phyloP scores from a whole-genome alignment of 139 green algal species.

The Chlamydomonas sphaeroides region DNA sequence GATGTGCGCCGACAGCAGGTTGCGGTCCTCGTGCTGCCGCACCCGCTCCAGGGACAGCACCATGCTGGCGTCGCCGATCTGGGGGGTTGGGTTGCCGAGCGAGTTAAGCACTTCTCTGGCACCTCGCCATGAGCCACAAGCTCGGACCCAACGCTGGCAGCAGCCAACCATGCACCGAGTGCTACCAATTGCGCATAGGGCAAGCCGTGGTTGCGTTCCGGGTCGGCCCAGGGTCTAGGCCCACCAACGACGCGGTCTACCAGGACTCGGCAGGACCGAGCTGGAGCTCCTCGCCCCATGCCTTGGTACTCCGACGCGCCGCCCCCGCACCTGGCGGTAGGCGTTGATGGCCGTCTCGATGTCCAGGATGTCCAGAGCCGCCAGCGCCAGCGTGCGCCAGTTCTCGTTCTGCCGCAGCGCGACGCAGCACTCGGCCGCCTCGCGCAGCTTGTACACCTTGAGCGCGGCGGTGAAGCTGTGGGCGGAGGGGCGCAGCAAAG shows the following conservation, averaged over 20 bases:
- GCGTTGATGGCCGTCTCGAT: constrained; percentile 69
- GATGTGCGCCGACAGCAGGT: constrained; percentile 77
- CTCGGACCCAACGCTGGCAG: no score
- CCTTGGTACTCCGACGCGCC: no score
- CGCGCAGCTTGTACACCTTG: constrained; percentile 55
- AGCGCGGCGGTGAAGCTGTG: constrained; percentile 53
- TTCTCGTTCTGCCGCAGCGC: constrained; percentile 53
- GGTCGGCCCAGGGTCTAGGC: no score
- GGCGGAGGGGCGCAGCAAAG: neutral
- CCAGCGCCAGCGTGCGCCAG: constrained; percentile 65
- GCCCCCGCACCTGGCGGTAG: constrained; percentile 49
- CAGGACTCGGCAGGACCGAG: no score
- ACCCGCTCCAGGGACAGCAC: constrained; percentile 73
- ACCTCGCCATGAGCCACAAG: no score
- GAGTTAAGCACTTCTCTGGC: no score
- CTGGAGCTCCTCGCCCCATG: no score
- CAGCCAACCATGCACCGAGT: no score
- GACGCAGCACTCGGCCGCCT: constrained; percentile 62
- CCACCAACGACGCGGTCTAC: no score
- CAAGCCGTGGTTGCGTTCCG: no score
- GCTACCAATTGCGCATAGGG: no score
- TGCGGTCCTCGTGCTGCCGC: constrained; percentile 71
- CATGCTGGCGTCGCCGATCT: constrained; percentile 70
- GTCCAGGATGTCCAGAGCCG: constrained; percentile 74
- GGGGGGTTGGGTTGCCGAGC: neutral